Conservation (phyloP, 306 rosid species). For the Argentina anserina region DNA sequence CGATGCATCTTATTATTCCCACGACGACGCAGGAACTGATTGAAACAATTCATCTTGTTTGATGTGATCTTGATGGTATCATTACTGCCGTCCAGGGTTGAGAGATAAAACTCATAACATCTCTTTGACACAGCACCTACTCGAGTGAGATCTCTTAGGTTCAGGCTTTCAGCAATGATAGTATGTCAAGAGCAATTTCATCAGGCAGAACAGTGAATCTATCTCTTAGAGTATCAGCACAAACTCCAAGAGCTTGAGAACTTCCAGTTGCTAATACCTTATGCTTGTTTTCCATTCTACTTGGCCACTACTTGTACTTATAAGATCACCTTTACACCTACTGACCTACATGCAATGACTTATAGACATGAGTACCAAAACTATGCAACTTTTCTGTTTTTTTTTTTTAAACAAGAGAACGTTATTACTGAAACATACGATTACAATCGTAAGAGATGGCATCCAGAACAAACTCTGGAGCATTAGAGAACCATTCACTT, state of each 20-base stretch:
- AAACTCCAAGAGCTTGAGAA: background rate
- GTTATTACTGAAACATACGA: too few relatives aligned
- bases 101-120: background rate
- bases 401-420: too few relatives aligned
- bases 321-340: background rate
- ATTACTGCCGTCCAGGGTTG: background rate
- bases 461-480: too few relatives aligned
- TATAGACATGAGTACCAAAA: background rate
- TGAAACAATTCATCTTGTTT: background rate
- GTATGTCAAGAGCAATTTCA: background rate
- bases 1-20: background rate
- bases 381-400: too few relatives aligned
- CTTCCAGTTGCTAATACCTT: background rate
- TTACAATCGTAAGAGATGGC: too few relatives aligned
- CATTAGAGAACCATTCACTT: too few relatives aligned
- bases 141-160: background rate
- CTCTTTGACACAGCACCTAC: background rate
- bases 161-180: background rate
- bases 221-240: background rate
- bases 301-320: background rate
- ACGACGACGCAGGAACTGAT: background rate
- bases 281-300: background rate
- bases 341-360: background rate
- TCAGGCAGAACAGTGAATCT: background rate
- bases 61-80: background rate